Evolutionary conservation across 2,329 filamentous ascomycete species (phyloP).

Genomic region (Hirsutella minnesotensis): DNA sequence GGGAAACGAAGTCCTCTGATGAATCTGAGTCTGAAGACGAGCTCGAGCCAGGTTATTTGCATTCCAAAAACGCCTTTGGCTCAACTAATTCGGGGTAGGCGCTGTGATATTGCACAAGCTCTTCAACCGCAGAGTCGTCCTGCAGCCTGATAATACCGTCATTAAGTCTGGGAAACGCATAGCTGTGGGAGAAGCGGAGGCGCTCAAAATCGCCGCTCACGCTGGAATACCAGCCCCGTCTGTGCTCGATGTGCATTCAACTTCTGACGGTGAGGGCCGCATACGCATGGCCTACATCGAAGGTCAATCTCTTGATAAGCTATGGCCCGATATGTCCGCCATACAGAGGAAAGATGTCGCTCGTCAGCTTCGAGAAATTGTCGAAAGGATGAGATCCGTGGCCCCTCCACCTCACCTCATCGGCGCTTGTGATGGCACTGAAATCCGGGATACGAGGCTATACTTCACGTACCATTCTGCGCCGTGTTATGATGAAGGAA

Average conservation of each 20-base stretch:
- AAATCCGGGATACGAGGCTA: conserved; percentile 14
- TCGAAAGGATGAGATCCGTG: conserved; percentile 13
- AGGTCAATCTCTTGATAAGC: conserved; percentile 13
- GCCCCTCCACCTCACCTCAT: conserved; percentile 11
- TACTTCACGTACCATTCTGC: conserved; percentile 10
- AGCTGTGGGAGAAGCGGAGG: conserved; percentile 13
- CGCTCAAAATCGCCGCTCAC: conserved; percentile 8
- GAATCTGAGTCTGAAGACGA: conserved; percentile 12
- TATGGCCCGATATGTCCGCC: conserved; percentile 12
- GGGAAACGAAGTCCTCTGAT: conserved; percentile 10
- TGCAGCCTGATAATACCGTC: conserved; percentile 11
- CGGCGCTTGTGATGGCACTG: conserved; percentile 13
- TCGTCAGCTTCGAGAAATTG: conserved; percentile 13
- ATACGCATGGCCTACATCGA: conserved; percentile 15
- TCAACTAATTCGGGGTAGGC: conserved; percentile 7
- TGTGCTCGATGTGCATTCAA: conserved; percentile 7
- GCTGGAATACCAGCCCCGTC: conserved; percentile 12
- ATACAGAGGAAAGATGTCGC: conserved; percentile 11
- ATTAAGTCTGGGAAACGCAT: conserved; percentile 15
- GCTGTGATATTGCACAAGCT: conserved; percentile 10
- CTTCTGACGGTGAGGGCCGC: conserved; percentile 7
- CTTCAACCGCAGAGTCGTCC: conserved; percentile 11
- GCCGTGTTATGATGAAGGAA: conserved; percentile 10
- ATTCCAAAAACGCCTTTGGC: neutral
- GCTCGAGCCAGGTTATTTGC: conserved; percentile 10